Base-by-base conservation (phyloP, 2,329 filamentous ascomycete species). In the Aspergillus carbonarius region DNA sequence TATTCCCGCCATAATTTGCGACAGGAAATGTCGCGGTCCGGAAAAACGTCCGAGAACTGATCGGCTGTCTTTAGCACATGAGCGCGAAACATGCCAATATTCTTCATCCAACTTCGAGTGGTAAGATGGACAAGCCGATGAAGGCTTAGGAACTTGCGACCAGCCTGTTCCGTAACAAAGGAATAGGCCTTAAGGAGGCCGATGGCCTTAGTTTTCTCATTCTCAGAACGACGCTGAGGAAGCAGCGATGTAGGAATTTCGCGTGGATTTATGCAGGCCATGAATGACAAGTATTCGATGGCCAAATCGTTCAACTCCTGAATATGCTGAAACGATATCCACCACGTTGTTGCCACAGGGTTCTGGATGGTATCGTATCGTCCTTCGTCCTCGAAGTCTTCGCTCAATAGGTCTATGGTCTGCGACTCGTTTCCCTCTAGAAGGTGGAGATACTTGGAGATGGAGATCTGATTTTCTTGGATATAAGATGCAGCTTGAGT, bases 171-270 rank as follows among this genome's bases (percentile, higher is more conserved):
- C 13, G 32, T 61, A 13, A 66, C 46, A 32, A 70, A 66, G 1
- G 60, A 63, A 55, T 68, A 67, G 2, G 66, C 59, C 15, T 51
- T 60, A 0, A 70, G 39, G 5, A 67, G 4, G 0, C 69, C 67
- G 32, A 76, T 62, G 2, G 74, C 75, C 13, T 75, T 65, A 12
- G 49, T 20, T 18, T 55, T 58, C 20, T 66, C 56, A 30, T 65
- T 65, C 12, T 48, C 56, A 1, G 68, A 70, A 35, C 50, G 32
- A 5, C 54, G 18, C 10, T 37, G 40, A 6, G 67, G 70, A 50
- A 78, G 63, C 44, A 78, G 62, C 0, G 71, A 73, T 27, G 58
- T 56, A 2, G 71, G 71, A 57, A 78, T 74, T 40, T 69, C 63
- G 25, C 63, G 66, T 17, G 66, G 60, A 42, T 69, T 49, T 23